Evolutionary conservation across 2,329 filamentous ascomycete species (phyloP), one percentile per base, ranked within the genome.

Genomic region (Phaeosphaeriaceae sp.): DNA sequence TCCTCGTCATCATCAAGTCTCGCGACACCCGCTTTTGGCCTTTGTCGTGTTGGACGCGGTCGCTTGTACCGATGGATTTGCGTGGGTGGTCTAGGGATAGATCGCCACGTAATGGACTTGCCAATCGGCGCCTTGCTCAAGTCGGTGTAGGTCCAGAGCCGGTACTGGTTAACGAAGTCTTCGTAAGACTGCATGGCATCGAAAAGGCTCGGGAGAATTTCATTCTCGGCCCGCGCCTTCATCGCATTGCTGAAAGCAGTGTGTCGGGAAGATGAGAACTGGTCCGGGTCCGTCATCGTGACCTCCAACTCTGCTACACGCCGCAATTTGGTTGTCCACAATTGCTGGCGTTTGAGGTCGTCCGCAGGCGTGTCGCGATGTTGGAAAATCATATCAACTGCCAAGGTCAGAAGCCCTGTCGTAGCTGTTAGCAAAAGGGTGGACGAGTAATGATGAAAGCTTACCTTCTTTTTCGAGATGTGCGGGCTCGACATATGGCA

Each of bases 401-500:
- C 71, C 19, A 76, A 47, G 7, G 58, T 66, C 36, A 70, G 54
- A 4, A 75, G 66, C n/a, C n/a, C n/a, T 2, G 66, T 71, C 75
- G 40, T n/a, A 2, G 6, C n/a, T 13, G 27, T 69, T 24, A 67
- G 63, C 52, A 46, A 40, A 6, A 31, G 25, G 13, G 22, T 9
- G 2, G n/a, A 1, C 24, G 9, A 9, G n/a, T 21, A 5, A 24
- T 3, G 9, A 3, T 21, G 9, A 44, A 9, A 7, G n/a, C 66
- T 57, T 66, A 73, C 73, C 58, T n/a, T 61, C 41, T 40, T 68
- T 66, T 44, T 67, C 67, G 9, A 76, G 60, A 46, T 76, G 74
- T 2, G 74, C 69, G 7, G 74, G 73, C 42, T 76, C 74, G n/a
- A 62, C 63, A 49, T 75, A 76, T 7, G 58, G 66, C 13, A 74